A percentile compares a stretch with the other conserved stretches of the same genome.
phyloP scores from a whole-genome alignment of 1,139 yeast genomes.

The Suhomyces taliae region DNA sequence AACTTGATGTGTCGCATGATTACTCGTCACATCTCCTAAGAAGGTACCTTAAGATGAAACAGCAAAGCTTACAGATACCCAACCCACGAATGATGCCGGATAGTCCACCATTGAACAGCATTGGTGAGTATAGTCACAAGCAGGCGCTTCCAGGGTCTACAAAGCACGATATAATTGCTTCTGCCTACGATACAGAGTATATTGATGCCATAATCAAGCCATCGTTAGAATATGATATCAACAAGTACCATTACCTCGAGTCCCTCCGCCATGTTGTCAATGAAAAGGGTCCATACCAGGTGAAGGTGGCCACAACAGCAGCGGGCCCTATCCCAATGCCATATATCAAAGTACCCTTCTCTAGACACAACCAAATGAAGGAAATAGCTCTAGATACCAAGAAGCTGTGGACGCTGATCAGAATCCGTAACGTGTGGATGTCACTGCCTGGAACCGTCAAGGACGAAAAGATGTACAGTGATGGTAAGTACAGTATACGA shows the following conservation, averaged over 20 bases:
- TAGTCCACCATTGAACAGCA: slow-evolving; percentile 19
- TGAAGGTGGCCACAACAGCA: slow-evolving; percentile 28
- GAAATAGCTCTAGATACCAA: slow-evolving; percentile 36
- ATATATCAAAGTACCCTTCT: slow-evolving; percentile 30
- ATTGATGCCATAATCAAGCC: slow-evolving; percentile 39
- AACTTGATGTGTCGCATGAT: slow-evolving; percentile 12
- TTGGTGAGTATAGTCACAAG: slow-evolving; percentile 4
- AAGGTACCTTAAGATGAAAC: slow-evolving; percentile 31
- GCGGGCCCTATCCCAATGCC: slow-evolving; percentile 37
- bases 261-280: slow-evolving; percentile 22
- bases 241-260: slow-evolving; percentile 27
- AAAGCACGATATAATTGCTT: slow-evolving; percentile 16
- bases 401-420: slow-evolving; percentile 24
- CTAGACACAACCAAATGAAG: slow-evolving; percentile 19
- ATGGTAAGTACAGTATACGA: slow-evolving; percentile 30
- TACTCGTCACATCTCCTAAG: slow-evolving; percentile 23
- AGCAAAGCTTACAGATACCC: slow-evolving; percentile 27
- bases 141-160: slow-evolving; percentile 25
- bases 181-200: slow-evolving; percentile 37
- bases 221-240: slow-evolving; percentile 36
- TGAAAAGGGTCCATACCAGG: slow-evolving; percentile 40
- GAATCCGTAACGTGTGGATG: slow-evolving; percentile 33
- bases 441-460: slow-evolving; percentile 11
- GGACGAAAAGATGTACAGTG: slow-evolving; percentile 17
- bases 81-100: slow-evolving; percentile 37